These are phyloP conservation scores for Alternaria panax DNA, from an alignment of 2,329 filamentous ascomycete genomes.

Conservation along the genomic window DNA sequence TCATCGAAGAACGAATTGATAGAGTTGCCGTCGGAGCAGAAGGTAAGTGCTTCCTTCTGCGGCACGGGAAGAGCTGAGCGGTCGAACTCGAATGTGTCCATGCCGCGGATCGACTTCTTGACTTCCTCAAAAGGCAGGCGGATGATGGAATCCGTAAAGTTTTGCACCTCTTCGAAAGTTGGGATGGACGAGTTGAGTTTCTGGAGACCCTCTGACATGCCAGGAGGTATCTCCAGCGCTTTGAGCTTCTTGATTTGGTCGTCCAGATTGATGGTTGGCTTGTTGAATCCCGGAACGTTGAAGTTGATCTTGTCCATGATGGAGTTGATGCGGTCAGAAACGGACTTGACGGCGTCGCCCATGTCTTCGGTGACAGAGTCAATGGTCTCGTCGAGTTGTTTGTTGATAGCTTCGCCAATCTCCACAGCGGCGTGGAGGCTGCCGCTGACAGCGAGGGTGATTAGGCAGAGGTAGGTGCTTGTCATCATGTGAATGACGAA, in stretches of 20 bases:
- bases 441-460: conserved; percentile 81
- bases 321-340: conserved; percentile 48
- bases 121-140: conserved; percentile 82
- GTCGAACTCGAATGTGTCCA: conserved; percentile 80
- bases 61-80: conserved; percentile 81
- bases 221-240: conserved; percentile 71
- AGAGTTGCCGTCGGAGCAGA: conserved; percentile 85
- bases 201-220: conserved; percentile 72
- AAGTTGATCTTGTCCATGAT: conserved; percentile 52
- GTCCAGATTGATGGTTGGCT: conserved; percentile 70
- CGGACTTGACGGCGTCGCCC: conserved; percentile 46
- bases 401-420: conserved; percentile 66
- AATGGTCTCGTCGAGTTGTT: conserved; percentile 69
- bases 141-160: conserved; percentile 78
- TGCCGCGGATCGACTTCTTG: conserved; percentile 72
- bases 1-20: conserved; percentile 84
- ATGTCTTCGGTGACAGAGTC: conserved; percentile 64
- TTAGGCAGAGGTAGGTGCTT: conserved; percentile 87
- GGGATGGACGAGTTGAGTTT: conserved; percentile 81
- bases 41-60: conserved; percentile 79
- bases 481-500: conserved; percentile 94
- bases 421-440: conserved; percentile 74
- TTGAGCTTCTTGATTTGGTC: conserved; percentile 71
- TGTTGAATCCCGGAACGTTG: conserved; percentile 51
- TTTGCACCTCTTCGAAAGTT: conserved; percentile 82